Percentiles rank a stretch among this genome's conserved stretches.
Evolutionary conservation across 2,329 filamentous ascomycete species (phyloP).

Genomic region (Alternaria postmessia): DNA sequence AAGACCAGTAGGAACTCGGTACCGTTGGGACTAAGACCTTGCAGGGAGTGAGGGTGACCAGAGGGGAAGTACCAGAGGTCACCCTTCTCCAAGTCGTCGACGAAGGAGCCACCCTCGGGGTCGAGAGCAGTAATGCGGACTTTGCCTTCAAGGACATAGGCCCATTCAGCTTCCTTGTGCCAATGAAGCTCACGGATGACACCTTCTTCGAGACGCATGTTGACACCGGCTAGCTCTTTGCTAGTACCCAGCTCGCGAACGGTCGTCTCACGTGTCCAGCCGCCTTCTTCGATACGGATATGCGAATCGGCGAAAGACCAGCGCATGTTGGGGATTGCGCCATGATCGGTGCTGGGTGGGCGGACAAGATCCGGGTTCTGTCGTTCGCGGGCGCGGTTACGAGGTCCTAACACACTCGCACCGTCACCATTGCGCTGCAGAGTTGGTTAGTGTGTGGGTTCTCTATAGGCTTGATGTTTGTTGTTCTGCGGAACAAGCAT

Average conservation of each 20-base stretch:
- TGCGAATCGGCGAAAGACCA: conserved; percentile 65
- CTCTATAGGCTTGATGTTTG: not conserved
- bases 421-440: conserved; percentile 62
- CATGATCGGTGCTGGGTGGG: conserved; percentile 76
- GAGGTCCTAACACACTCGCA: conserved; percentile 72
- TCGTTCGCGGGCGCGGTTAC: conserved; percentile 71
- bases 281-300: conserved; percentile 69
- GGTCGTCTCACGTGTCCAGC: conserved; percentile 79
- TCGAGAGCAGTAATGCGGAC: conserved; percentile 78
- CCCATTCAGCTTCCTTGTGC: conserved; percentile 84
- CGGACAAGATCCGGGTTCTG: conserved; percentile 76
- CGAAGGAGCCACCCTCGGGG: conserved; percentile 77
- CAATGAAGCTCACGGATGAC: conserved; percentile 81
- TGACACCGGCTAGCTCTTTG: conserved; percentile 76
- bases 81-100: conserved; percentile 78
- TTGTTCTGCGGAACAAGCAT: not conserved
- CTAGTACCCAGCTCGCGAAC: conserved; percentile 70
- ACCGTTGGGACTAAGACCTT: conserved; percentile 72
- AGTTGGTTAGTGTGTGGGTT: conserved; percentile 18
- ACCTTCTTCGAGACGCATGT: conserved; percentile 77
- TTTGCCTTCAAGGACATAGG: conserved; percentile 74
- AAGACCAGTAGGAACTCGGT: conserved; percentile 71
- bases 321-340: conserved; percentile 73
- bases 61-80: conserved; percentile 85
- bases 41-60: conserved; percentile 78